Evolutionary conservation across 257 asterid genomes (phyloP).

Genomic region (Scutellaria galericulata): DNA sequence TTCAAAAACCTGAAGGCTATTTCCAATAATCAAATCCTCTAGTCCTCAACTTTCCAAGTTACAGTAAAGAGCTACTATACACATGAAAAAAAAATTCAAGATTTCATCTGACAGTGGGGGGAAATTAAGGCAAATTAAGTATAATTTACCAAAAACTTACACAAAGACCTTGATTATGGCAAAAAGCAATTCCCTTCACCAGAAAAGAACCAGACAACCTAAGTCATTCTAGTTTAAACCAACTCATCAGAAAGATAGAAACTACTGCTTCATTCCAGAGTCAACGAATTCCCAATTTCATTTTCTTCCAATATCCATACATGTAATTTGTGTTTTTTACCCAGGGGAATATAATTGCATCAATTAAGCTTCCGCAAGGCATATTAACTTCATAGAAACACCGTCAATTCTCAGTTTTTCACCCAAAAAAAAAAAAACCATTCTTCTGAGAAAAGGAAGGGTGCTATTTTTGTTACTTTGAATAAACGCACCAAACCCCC

Average conservation of each 20-base stretch:
- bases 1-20: slow-evolving; percentile 1
- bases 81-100: not conserved
- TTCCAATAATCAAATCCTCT: slow-evolving; percentile 1
- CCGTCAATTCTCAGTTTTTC: no score
- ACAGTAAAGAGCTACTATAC: not conserved
- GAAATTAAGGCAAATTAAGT: not conserved
- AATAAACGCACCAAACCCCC: slow-evolving; percentile 29
- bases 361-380: slow-evolving; percentile 14
- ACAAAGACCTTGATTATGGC: not conserved
- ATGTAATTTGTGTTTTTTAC: not conserved
- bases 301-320: not conserved
- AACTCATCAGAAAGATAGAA: not conserved
- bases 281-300: slow-evolving; percentile 3
- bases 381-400: slow-evolving; percentile 20
- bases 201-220: not conserved
- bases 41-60: not conserved
- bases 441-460: not conserved
- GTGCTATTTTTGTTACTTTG: not conserved
- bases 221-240: slow-evolving; percentile 16
- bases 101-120: not conserved
- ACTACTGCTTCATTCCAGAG: not conserved
- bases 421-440: not conserved
- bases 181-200: slow-evolving; percentile 8
- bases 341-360: not conserved
- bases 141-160: not conserved